Evolutionary conservation across 2,329 filamentous ascomycete genomes (phyloP).

Genomic region (Xylariales sp.): DNA sequence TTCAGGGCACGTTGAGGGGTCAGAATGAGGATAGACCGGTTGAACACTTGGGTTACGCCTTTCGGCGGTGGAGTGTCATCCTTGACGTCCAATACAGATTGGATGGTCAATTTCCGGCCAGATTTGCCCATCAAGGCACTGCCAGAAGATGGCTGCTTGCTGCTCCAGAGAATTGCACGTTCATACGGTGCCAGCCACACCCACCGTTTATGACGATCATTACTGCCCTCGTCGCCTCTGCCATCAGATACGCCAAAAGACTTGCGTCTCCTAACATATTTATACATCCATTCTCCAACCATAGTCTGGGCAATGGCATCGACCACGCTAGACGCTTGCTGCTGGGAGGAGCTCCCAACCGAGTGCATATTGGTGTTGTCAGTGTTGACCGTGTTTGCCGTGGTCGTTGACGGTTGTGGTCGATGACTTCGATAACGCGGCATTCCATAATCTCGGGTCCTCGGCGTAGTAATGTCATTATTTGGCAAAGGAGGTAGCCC

Average conservation of each 20-base stretch:
- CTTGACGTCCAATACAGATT: constrained; percentile 95
- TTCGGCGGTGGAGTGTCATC: constrained; percentile 86
- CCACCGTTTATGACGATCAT: constrained; percentile 89
- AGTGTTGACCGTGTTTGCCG: constrained; percentile 43
- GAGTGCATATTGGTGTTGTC: constrained; percentile 44
- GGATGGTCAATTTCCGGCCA: constrained; percentile 87
- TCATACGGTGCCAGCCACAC: constrained; percentile 98
- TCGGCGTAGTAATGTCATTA: constrained; percentile 66
- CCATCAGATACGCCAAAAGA: constrained; percentile 78
- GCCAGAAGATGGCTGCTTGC: constrained; percentile 88
- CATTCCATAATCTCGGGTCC: constrained; percentile 34
- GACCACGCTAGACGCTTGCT: constrained; percentile 75
- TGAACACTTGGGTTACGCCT: constrained; percentile 64
- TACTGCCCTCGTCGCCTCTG: constrained; percentile 65
- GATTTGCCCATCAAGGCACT: constrained; percentile 89
- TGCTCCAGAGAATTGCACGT: constrained; percentile 94
- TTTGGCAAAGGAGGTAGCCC: constrained; percentile 67
- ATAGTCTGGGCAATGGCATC: constrained; percentile 97
- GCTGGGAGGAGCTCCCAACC: constrained; percentile 44
- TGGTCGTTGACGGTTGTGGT: constrained; percentile 57
- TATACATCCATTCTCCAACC: constrained; percentile 97
- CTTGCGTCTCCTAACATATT: constrained; percentile 81
- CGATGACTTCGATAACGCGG: constrained; percentile 42
- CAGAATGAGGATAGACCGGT: constrained; percentile 89
- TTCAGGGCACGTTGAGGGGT: constrained; percentile 92